These are phyloP conservation scores for Williopsis jadinii DNA, from an alignment of 1,139 yeast species.

Conservation along the genomic window DNA sequence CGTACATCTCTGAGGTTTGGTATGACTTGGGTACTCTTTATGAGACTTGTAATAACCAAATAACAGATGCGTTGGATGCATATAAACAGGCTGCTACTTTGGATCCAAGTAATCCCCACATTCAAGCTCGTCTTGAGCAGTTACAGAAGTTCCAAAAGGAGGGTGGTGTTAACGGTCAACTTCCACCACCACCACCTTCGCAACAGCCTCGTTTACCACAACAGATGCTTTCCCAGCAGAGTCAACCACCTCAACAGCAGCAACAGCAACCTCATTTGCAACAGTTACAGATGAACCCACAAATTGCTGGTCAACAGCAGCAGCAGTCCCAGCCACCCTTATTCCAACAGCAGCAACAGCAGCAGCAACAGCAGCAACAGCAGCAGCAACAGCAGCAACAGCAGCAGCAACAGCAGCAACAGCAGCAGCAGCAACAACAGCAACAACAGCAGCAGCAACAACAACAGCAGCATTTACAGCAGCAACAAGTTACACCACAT, in stretches of 20 bases:
- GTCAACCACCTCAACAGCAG: slow-evolving; percentile 20
- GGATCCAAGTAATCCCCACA: slow-evolving; percentile 92
- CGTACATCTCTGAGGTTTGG: slow-evolving; percentile 97
- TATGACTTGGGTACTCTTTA: slow-evolving; percentile 94
- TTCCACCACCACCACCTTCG: slow-evolving; percentile 62
- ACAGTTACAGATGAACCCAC: slow-evolving; percentile 13
- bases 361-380: slow-evolving; percentile 4
- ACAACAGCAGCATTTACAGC: slow-evolving; percentile 10
- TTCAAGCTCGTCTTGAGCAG: slow-evolving; percentile 86
- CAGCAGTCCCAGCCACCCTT: slow-evolving; percentile 22
- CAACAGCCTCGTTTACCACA: slow-evolving; percentile 56
- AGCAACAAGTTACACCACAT: slow-evolving; percentile 1
- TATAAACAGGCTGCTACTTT: slow-evolving; percentile 92
- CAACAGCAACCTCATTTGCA: slow-evolving; percentile 19
- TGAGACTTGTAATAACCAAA: slow-evolving; percentile 95
- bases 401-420: slow-evolving; percentile 1
- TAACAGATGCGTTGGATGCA: slow-evolving; percentile 92
- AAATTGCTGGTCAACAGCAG: slow-evolving; percentile 11
- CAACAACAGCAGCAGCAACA: slow-evolving; percentile 1
- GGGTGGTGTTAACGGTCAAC: slow-evolving; percentile 45
- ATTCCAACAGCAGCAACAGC: slow-evolving; percentile 3
- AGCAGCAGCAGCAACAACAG: slow-evolving; percentile 10
- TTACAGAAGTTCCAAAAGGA: slow-evolving; percentile 70
- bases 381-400: slow-evolving; percentile 11
- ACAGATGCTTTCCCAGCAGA: slow-evolving; percentile 22